These are phyloP conservation scores for Tricholoma saponaceum DNA, from an alignment of 768 basidiomycete genomes.

Conservation along the genomic window DNA sequence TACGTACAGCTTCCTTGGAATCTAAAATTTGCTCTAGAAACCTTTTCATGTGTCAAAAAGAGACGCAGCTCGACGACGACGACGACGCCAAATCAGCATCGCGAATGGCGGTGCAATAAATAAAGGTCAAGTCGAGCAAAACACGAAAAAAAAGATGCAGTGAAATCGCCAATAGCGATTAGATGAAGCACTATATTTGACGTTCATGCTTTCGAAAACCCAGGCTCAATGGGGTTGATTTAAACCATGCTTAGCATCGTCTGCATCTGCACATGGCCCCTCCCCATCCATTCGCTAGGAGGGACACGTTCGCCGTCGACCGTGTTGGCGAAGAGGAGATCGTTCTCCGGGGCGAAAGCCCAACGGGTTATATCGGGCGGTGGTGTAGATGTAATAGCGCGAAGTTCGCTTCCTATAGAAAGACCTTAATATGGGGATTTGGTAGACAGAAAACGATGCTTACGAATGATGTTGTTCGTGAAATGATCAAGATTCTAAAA, in stretches of 20 bases:
- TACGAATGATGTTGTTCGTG: constrained; percentile 64
- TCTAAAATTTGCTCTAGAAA: no score
- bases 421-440: neutral
- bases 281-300: constrained; percentile 55
- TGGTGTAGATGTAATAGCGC: constrained; percentile 56
- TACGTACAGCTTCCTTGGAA: no score
- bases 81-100: no score
- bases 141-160: no score
- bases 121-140: no score
- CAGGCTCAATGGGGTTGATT: neutral
- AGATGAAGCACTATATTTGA: no score
- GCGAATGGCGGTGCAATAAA: no score
- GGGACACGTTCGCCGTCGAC: constrained; percentile 36
- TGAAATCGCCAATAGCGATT: no score
- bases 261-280: constrained; percentile 45
- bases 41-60: no score
- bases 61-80: no score
- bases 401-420: constrained; percentile 51
- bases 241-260: constrained; percentile 26
- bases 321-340: constrained; percentile 44
- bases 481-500: constrained; percentile 64
- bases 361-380: constrained; percentile 56
- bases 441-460: neutral
- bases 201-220: no score
- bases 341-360: constrained; percentile 59